Base-by-base conservation (phyloP, 441 rosid genomes). In the Gossypium davidsonii region DNA sequence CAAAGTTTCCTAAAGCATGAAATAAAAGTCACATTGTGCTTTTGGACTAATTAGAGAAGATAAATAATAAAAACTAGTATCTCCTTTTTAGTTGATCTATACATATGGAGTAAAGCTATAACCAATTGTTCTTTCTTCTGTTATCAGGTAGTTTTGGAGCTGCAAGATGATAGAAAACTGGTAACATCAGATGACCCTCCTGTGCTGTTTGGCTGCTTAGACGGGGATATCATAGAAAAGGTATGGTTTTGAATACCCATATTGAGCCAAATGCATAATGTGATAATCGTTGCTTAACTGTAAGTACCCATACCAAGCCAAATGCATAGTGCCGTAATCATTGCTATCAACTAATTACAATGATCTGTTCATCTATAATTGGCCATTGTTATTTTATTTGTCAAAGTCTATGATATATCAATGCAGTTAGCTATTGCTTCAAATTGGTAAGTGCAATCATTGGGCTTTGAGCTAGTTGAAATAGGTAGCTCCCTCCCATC, bases 121-220 rank as follows among this genome's bases (percentile, higher is more conserved):
- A 18, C 17, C 42, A 14, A 48, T 64, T 72, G 31, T 10, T 51
- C 23, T 72, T 52, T 61, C n/a, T 4, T 65, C 49, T 28, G 20
- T 25, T 55, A 52, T 72, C 78, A 92, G 98, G 87, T 93, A 31
- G 98, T 91, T 66, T 84, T 95, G 88, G 96, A 89, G 85, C 82
- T 95, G 72, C 93, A 87, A 82, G 92, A 84, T 58, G 95, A 90
- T 78, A 89, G 97, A 14, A 84, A 85, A 77, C 73, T 95, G 72
- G 81, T 83, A 52, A 90, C 99, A 25, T 93, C 97, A 46, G 98
- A 95, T 83, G 95, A 91, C 75, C 97, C 95, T 78, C 87, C 91
- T 25, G 92, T 90, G 57, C 72, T 75, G 44, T 87, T 95, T 77
- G 88, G 91, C 74, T 83, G 89, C 83, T 79, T 95, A 79, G 86